Base-by-base conservation (phyloP, 2,329 filamentous ascomycete genomes). In the Aspergillus japonicus region DNA sequence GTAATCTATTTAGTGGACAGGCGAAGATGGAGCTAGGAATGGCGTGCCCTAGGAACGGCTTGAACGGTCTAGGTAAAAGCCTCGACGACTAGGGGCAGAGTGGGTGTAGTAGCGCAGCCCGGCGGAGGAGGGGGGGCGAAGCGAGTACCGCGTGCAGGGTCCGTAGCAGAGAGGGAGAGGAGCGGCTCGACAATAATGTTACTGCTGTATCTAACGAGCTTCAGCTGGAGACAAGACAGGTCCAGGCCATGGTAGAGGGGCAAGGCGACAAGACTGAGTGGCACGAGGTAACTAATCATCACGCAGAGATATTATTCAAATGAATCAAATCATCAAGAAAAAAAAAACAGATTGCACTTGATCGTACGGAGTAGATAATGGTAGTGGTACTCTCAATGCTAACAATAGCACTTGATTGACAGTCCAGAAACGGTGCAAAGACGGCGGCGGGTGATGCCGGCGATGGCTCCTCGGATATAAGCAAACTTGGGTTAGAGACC, bases 91-190 rank as follows among this genome's bases (percentile, higher is more conserved):
- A 75, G 63, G 62, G 59, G 61, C 66, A 62, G 72, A 73, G 62
- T 51, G 59, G 70, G 67, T 58, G 66, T 75, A 75, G 73, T 65
- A 75, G 73, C 65, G 73, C 66, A 74, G 47, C 69, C 69, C 67
- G 73, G 33, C 67, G 73, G 33, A 35, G 26, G 26, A 35, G 33
- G n/a, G 39, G 16, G 73, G 71, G 70, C 66, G 68, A 69, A 69
- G 66, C 62, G 62, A 68, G 57, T 60, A 64, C 60, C 63, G 64
- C 65, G 69, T 71, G 68, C 68, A 68, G 67, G 67, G 65, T 63
- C 58, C 66, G 57, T 52, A 60, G 59, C 60, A 59, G 7, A 29
- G 26, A 29, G 26, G 26, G 26, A 29, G 26, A 29, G 26, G 26
- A 29, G 26, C 2, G 7, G 26, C 26, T 29, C 26, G 26, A 29